These are phyloP conservation scores for Deinandra increscens DNA, from an alignment of 129 eudicot species.

Conservation along the genomic window DNA sequence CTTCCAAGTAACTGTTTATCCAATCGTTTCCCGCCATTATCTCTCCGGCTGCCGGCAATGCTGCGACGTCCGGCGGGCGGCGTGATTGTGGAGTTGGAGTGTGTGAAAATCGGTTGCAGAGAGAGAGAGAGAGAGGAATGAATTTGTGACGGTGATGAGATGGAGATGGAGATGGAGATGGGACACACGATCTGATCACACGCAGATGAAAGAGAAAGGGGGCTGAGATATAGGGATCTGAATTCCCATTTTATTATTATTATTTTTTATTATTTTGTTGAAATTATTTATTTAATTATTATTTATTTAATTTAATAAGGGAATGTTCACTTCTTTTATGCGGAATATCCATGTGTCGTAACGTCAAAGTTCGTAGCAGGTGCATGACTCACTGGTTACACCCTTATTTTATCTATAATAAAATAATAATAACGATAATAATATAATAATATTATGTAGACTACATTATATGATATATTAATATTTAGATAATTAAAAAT, in stretches of 20 bases:
- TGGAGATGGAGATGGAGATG: constrained; percentile 33
- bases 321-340: not conserved
- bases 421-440: too few relatives aligned
- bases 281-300: not conserved
- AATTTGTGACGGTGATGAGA: constrained; percentile 10
- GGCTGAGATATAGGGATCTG: constrained; percentile 34
- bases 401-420: too few relatives aligned
- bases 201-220: constrained; percentile 33
- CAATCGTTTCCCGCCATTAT: constrained; percentile 97
- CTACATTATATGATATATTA: too few relatives aligned
- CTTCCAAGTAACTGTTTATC: constrained; percentile 97
- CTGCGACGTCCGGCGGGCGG: not conserved
- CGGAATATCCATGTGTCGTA: not conserved
- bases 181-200: constrained; percentile 38
- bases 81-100: not conserved
- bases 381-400: too few relatives aligned
- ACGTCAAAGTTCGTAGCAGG: too few relatives aligned
- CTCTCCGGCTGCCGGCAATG: not conserved
- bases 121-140: too few relatives aligned
- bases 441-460: too few relatives aligned
- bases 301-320: not conserved
- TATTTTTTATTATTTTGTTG: not conserved
- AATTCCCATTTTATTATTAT: not conserved
- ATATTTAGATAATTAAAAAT: too few relatives aligned
- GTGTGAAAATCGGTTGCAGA: constrained; percentile 4